A percentile compares a stretch with the other conserved stretches of the same genome.
Evolutionary conservation across 495 filamentous ascomycete species (phyloP).

Genomic region (Penicillium antarcticum): DNA sequence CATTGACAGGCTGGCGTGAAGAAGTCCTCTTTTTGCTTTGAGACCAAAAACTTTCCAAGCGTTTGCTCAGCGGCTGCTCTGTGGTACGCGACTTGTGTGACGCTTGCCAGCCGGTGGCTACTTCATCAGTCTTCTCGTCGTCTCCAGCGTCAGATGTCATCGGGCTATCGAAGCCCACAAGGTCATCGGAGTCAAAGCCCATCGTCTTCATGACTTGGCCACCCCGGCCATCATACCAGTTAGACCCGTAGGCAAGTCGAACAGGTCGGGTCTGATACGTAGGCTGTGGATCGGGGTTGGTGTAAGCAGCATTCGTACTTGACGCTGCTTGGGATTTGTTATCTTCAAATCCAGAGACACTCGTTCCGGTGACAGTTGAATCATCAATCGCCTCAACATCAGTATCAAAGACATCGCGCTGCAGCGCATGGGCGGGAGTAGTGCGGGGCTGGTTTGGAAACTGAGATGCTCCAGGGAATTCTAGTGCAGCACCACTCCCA

Average conservation of each 20-base stretch:
- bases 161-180: constrained; percentile 31
- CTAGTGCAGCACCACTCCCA: constrained; percentile 9
- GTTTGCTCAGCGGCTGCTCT: constrained; percentile 40
- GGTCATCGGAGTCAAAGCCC: constrained; percentile 36
- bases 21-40: constrained; percentile 32
- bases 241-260: constrained; percentile 23
- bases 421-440: constrained; percentile 13
- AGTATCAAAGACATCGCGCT: constrained; percentile 42
- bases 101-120: constrained; percentile 22
- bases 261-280: constrained; percentile 27
- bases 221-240: constrained; percentile 38
- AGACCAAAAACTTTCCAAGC: constrained; percentile 41
- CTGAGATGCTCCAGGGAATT: constrained; percentile 17
- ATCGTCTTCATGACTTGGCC: constrained; percentile 35
- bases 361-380: constrained; percentile 43
- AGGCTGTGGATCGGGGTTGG: constrained; percentile 17
- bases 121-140: constrained; percentile 20
- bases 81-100: constrained; percentile 25
- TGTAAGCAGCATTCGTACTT: constrained; percentile 15
- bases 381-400: constrained; percentile 47
- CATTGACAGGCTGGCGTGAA: not conserved
- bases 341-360: constrained; percentile 36
- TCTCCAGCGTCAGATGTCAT: constrained; percentile 37
- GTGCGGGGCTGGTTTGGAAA: constrained; percentile 12
- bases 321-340: constrained; percentile 24